Evolutionary conservation across 2,329 filamentous ascomycete genomes (phyloP).

Genomic region (Penicillium vulpinum): DNA sequence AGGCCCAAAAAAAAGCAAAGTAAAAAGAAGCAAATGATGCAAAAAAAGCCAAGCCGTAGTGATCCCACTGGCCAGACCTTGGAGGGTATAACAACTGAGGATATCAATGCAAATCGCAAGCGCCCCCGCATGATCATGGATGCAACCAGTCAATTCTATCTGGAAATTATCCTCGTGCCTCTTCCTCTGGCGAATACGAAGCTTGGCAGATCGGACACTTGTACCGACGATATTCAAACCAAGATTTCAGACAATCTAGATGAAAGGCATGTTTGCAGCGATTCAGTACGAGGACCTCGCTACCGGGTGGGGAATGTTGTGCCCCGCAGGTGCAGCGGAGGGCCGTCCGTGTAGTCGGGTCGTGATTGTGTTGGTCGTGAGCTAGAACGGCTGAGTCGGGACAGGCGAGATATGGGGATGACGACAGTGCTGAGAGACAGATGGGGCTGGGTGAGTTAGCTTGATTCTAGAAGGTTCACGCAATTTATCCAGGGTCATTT

Average conservation of each 20-base stretch:
- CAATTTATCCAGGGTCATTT: neutral
- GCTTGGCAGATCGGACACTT: slow-evolving; percentile 34
- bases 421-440: slow-evolving; percentile 29
- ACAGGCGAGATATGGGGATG: slow-evolving; percentile 19
- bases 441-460: slow-evolving; percentile 27
- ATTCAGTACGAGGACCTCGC: slow-evolving; percentile 27
- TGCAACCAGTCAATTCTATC: neutral
- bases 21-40: neutral
- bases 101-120: neutral
- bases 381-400: slow-evolving; percentile 23
- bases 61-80: neutral
- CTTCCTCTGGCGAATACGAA: slow-evolving; percentile 22
- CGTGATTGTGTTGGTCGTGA: slow-evolving; percentile 7
- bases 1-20: no score
- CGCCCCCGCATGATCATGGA: neutral
- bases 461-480: slow-evolving; percentile 3
- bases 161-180: slow-evolving; percentile 7
- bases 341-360: neutral
- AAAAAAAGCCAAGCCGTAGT: neutral
- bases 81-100: neutral
- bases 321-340: slow-evolving; percentile 3
- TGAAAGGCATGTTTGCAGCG: slow-evolving; percentile 35
- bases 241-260: slow-evolving; percentile 29
- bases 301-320: neutral
- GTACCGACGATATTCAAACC: slow-evolving; percentile 32